phyloP scores from a whole-genome alignment of 352 stramenopile genomes.

The Globisporangium parvum region DNA sequence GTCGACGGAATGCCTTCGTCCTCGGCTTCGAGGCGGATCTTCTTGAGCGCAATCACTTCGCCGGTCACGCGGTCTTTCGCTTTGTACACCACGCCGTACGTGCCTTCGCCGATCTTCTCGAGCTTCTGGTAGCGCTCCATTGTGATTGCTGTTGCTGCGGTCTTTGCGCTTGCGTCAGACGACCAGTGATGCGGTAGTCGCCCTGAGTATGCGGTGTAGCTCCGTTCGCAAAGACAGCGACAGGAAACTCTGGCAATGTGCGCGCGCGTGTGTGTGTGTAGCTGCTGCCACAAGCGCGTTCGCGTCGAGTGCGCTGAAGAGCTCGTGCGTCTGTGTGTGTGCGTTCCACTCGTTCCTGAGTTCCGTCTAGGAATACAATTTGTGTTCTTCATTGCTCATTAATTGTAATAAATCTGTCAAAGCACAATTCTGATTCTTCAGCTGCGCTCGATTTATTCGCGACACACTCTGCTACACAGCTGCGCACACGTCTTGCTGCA shows the following conservation, averaged over 20 bases:
- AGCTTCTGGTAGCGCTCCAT: slow-evolving; percentile 94
- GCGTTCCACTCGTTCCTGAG: slow-evolving; percentile 15
- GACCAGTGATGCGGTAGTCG: neutral
- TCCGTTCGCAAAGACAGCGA: no score
- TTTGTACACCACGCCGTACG: slow-evolving; percentile 99
- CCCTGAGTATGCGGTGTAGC: no score
- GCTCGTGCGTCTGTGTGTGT: slow-evolving; percentile 2
- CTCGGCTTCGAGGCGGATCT: slow-evolving; percentile 98
- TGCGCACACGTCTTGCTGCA: neutral
- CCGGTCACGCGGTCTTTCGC: slow-evolving; percentile 93
- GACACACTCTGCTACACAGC: neutral
- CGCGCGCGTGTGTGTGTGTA: no score
- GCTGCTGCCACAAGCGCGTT: no score
- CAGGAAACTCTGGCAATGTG: no score
- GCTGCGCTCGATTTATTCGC: neutral
- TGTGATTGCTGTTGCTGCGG: slow-evolving; percentile 1
- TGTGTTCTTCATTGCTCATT: no score
- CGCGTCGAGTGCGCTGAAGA: no score
- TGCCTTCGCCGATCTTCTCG: slow-evolving; percentile 97
- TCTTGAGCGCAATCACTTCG: slow-evolving; percentile 99
- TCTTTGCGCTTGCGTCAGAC: neutral
- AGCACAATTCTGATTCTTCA: neutral
- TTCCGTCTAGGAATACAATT: no score
- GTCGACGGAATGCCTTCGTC: slow-evolving; percentile 98
- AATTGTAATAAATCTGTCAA: no score